A percentile compares a stretch with the other conserved stretches of the same genome.
Conservation (phyloP, 192 early-diverging fungal species). For the Jimgerdemannia flammicorona region DNA sequence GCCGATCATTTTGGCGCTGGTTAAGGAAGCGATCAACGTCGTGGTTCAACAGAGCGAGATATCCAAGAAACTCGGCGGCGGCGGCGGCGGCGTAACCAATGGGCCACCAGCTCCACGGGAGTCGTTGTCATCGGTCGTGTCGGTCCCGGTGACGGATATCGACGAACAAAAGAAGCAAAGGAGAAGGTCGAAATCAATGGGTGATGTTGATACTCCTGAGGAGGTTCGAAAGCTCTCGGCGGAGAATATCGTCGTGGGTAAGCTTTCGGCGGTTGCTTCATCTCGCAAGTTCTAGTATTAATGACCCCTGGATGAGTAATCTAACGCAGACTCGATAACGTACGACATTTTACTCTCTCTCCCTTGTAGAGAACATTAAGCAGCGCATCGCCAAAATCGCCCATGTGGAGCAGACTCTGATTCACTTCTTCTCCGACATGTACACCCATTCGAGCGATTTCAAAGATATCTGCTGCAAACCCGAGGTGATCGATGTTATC, state of each 20-base stretch:
- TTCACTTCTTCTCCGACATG: slow-evolving; percentile 46
- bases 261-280: neutral
- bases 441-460: slow-evolving; percentile 43
- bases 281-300: too few species aligned
- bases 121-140: neutral
- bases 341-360: neutral
- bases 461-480: slow-evolving; percentile 42
- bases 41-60: slow-evolving; percentile 16
- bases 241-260: neutral
- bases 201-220: neutral
- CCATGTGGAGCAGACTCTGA: slow-evolving; percentile 35
- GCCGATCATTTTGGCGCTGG: slow-evolving; percentile 41
- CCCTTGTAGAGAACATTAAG: neutral
- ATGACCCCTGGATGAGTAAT: too few species aligned
- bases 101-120: neutral
- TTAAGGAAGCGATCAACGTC: slow-evolving; percentile 38
- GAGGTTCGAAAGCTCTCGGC: neutral
- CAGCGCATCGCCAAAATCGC: slow-evolving; percentile 16
- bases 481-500: slow-evolving; percentile 49
- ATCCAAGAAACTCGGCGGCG: neutral
- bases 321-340: neutral
- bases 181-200: neutral
- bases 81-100: slow-evolving; percentile 19
- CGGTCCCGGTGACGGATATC: neutral
- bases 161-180: neutral